phyloP scores from a whole-genome alignment of 805 yeast species.

The Debaryomyces castellii region DNA sequence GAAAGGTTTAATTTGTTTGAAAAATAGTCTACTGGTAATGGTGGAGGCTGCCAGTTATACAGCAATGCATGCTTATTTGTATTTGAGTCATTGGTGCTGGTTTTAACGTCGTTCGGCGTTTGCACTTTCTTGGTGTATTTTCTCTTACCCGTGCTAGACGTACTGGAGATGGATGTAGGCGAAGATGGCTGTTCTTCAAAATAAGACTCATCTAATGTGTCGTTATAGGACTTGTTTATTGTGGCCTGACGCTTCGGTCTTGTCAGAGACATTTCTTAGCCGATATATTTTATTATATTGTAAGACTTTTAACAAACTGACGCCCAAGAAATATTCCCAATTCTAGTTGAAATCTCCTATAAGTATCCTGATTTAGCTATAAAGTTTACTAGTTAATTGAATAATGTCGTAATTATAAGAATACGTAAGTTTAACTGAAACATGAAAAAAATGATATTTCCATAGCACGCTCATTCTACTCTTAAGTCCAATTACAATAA shows the following conservation, averaged over 20 bases:
- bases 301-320: neutral
- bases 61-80: slow-evolving; percentile 24
- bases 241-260: slow-evolving; percentile 40
- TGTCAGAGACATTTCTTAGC: slow-evolving; percentile 17
- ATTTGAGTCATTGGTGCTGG: slow-evolving; percentile 1
- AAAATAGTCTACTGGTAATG: slow-evolving; percentile 35
- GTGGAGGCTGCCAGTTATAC: slow-evolving; percentile 52
- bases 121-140: slow-evolving; percentile 4
- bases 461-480: slow-evolving; percentile 1
- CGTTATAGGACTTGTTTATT: slow-evolving; percentile 34
- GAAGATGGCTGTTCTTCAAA: slow-evolving; percentile 18
- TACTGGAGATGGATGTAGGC: neutral
- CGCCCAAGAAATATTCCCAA: neutral
- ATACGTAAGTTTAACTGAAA: neutral
- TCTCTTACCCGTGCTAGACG: slow-evolving; percentile 3
- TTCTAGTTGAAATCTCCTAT: neutral
- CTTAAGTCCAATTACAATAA: neutral
- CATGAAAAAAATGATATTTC: neutral
- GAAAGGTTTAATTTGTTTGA: slow-evolving; percentile 42
- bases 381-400: neutral
- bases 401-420: neutral
- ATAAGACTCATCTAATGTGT: slow-evolving; percentile 25
- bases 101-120: slow-evolving; percentile 1
- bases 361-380: neutral
- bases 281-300: neutral